Conservation (phyloP, 73 alveolate genomes). For the Durusdinium trenchii region DNA sequence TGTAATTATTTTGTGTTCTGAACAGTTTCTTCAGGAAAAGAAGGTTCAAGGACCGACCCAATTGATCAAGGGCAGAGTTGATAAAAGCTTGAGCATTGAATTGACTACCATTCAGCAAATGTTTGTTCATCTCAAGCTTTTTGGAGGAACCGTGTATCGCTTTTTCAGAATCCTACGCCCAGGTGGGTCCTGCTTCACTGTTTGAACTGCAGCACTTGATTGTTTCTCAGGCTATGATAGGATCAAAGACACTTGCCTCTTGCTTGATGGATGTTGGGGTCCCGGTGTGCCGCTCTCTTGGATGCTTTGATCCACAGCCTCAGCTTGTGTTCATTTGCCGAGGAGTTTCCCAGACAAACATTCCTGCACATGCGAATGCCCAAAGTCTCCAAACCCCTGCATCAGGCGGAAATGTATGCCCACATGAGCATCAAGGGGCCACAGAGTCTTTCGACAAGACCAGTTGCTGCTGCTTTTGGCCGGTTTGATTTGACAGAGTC, state of each 20-base stretch:
- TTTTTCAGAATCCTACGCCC: constrained; percentile 99
- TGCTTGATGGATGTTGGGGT: constrained; percentile 97
- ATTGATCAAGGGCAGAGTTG: too few species aligned
- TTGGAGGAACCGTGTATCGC: constrained; percentile 98
- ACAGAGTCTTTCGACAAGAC: constrained; percentile 96
- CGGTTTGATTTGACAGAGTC: too few species aligned
- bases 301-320: too few species aligned
- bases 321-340: not conserved
- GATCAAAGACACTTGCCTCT: constrained; percentile 99
- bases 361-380: too few species aligned
- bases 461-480: too few species aligned
- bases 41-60: too few species aligned
- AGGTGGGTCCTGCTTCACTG: too few species aligned
- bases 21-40: too few species aligned
- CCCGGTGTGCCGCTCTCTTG: not conserved
- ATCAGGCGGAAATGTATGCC: constrained; percentile 96
- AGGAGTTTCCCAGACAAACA: not conserved
- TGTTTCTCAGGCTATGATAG: constrained; percentile 96
- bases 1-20: too few species aligned
- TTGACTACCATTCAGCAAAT: too few species aligned
- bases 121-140: too few species aligned
- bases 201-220: not conserved
- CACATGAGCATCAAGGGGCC: constrained; percentile 81
- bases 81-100: too few species aligned
- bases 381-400: not conserved